Evolutionary conservation across 1,284 basidiomycete species (phyloP), one percentile per base, ranked within the genome.

Genomic region (Leccinum huronense): DNA sequence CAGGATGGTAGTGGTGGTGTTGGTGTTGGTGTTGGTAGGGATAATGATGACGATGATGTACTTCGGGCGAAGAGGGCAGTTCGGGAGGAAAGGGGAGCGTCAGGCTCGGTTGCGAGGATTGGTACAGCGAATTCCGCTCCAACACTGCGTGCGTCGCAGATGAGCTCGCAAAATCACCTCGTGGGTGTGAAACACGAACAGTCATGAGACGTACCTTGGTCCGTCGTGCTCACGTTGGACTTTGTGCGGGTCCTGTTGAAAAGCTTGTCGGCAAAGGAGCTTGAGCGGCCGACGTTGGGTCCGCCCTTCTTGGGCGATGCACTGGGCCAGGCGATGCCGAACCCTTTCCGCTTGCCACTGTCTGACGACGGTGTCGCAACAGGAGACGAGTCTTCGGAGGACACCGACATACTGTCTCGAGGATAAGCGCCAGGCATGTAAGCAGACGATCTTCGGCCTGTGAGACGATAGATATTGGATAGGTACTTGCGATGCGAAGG

Each of bases 261-360:
- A 66, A 86, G 80, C 72, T 81, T 84, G 65, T 82, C 85, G 19
- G 85, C 82, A 71, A 86, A 84, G 9, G 84, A 83, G 19, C 79
- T 77, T 4, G 84, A 82, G 65, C 82, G 76, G 13, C 77, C 71
- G 19, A 81, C 61, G 60, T 72, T 78, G 31, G 66, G 38, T n/a
- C 72, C 73, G 1, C 69, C 77, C 75, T 81, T 85, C 76, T 83
- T 86, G 5, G 83, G 76, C 6, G 80, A 80, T 58, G 79, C 61
- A 23, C 77, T 78, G 2, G 82, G 84, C 80, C 82, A 84, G 5
- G 73, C 71, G 53, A 82, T 72, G 2, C 78, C 77, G 54, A 73
- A 70, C 23, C 72, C 69, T 31, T 71, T 70, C 31, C 68, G 72
- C 31, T 72, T 71, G 45, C 72, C 73, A 66, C 66, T 72, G 10